These are phyloP conservation scores for Pulveroboletus sp. DNA, from an alignment of 768 basidiomycete species.

Conservation along the genomic window DNA sequence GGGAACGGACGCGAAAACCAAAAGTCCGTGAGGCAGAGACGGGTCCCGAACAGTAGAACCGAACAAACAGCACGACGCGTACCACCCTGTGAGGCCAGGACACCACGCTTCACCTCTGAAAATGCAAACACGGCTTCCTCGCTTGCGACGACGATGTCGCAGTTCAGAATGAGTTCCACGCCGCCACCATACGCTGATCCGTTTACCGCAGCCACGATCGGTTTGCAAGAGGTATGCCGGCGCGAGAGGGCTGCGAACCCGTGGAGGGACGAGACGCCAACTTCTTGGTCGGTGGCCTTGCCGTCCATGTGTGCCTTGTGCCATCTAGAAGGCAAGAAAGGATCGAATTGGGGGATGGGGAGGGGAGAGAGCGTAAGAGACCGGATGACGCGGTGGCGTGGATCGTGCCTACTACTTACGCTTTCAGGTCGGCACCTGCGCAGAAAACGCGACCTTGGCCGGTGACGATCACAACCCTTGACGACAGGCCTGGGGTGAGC, in stretches of 20 bases:
- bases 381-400: not conserved
- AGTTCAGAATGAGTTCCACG: constrained; percentile 66
- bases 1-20: constrained; percentile 1
- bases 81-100: constrained; percentile 71
- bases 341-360: not conserved
- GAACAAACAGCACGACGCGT: constrained; percentile 16
- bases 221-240: constrained; percentile 56
- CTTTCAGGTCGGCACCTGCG: constrained; percentile 75
- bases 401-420: constrained; percentile 37
- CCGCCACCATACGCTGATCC: constrained; percentile 71
- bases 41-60: not conserved
- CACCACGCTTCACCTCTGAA: constrained; percentile 76
- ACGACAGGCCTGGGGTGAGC: not conserved
- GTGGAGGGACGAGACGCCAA: constrained; percentile 36
- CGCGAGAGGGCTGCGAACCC: constrained; percentile 76
- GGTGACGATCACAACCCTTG: constrained; percentile 71
- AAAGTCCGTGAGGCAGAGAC: not conserved
- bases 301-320: constrained; percentile 46
- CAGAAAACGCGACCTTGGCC: constrained; percentile 72
- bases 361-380: not conserved
- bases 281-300: constrained; percentile 40
- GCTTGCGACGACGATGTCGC: constrained; percentile 69
- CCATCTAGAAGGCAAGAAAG: constrained; percentile 44
- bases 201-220: constrained; percentile 76
- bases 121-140: constrained; percentile 66